phyloP scores from a whole-genome alignment of 306 rosid genomes.

The Cucumis hystrix region DNA sequence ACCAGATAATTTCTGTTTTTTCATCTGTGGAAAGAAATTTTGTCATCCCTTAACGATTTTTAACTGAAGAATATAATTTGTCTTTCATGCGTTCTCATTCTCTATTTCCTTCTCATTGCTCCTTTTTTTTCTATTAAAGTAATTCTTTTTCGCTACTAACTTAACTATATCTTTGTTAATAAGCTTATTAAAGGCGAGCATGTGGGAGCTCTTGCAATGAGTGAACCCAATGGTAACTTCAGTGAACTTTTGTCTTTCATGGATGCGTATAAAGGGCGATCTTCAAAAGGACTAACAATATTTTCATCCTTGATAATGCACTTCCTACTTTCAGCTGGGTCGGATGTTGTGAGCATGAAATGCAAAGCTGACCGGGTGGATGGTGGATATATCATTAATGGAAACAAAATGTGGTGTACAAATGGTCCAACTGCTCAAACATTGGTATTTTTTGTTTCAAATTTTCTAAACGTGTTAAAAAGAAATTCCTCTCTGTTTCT shows the following conservation, averaged over 20 bases:
- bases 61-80: background rate
- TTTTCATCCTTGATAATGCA: constrained; percentile 10
- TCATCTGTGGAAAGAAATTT: background rate
- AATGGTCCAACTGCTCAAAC: constrained; percentile 92
- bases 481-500: background rate
- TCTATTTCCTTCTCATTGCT: background rate
- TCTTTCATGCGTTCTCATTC: background rate
- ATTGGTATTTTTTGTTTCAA: constrained; percentile 32
- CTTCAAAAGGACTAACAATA: background rate
- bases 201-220: constrained; percentile 97
- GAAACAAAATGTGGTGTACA: constrained; percentile 99
- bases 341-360: constrained; percentile 97
- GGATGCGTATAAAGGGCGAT: constrained; percentile 3
- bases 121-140: background rate
- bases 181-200: constrained; percentile 95
- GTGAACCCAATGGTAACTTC: constrained; percentile 83
- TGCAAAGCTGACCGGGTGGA: constrained; percentile 88
- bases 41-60: background rate
- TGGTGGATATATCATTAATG: constrained; percentile 71
- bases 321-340: constrained; percentile 50
- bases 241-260: background rate
- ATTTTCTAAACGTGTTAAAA: background rate
- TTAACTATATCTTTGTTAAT: constrained; percentile 8
- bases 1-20: background rate
- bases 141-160: constrained; percentile 14